Percentiles rank a stretch among this genome's conserved stretches.
Conservation (phyloP, 345 rosid genomes). For the Corymbia maculata region DNA sequence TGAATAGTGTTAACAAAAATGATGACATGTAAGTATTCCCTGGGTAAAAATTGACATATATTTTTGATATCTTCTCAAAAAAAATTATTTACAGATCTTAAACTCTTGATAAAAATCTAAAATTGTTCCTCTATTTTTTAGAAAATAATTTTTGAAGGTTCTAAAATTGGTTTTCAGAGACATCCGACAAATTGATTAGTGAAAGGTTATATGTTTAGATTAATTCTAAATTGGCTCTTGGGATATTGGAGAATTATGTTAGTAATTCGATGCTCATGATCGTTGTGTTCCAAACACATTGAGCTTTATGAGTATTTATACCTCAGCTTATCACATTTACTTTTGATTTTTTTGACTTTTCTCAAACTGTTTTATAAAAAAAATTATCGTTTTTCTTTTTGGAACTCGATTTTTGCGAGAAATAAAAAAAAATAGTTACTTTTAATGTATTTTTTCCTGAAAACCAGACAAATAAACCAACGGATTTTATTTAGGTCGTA, state of each 20-base stretch:
- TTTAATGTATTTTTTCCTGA: background rate
- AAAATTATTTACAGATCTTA: accelerated
- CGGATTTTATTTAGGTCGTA: background rate
- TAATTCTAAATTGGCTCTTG: background rate
- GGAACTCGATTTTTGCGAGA: background rate
- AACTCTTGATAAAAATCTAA: background rate
- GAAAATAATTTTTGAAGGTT: background rate
- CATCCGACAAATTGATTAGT: background rate
- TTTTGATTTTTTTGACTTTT: too few species aligned
- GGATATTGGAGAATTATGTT: background rate
- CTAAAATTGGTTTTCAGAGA: background rate
- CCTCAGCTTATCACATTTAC: background rate
- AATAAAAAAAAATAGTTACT: background rate
- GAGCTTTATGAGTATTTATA: too few species aligned
- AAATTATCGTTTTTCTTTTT: too few species aligned
- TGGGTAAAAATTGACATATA: background rate
- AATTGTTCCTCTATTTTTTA: too few species aligned
- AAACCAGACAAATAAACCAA: background rate
- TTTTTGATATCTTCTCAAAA: too few species aligned
- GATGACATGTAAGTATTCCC: too few species aligned
- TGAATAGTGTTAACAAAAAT: background rate
- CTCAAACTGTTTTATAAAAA: background rate
- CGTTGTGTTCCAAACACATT: background rate
- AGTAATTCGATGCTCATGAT: background rate
- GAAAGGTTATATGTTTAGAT: background rate